Evolutionary conservation across 805 yeast species (phyloP), one percentile per base, ranked within the genome.

Genomic region (Ogataea henricii): DNA sequence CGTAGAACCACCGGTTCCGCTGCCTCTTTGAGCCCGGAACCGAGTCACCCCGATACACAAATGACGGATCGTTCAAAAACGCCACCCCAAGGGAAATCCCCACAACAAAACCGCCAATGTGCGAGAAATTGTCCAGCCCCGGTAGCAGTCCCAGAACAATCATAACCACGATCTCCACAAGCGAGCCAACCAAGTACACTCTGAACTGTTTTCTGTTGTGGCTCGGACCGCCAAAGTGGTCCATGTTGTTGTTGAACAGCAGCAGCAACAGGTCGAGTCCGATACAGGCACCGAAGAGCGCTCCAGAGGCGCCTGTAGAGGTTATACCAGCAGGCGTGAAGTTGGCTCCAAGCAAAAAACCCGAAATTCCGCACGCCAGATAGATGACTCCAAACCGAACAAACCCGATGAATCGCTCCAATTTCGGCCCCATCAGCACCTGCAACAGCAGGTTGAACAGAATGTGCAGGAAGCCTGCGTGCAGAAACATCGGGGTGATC

Each of bases 391-490:
- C 65, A 57, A 74, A 83, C 49, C 83, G 70, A 3, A 80, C 45
- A 21, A 71, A 58, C 2, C 91, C 91, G 37, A 85, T 74, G 32
- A 66, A 63, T 45, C 73, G 64, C 63, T 85, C 91, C 9, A 83
- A 73, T 20, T 78, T 73, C 6, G 77, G 64, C 0, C 89, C 91
- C 67, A 82, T 71, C n/a, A 76, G 65, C 16, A 82, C 58, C 63
- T 85, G 90, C 21, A 85, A 63, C 18, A 82, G 49, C 57, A 85
- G 58, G 59, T 85, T 85, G 71, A 82, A 81, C 17, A 79, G 59
- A 34, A 85, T 83, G 60, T 85, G 91, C 39, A 85, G 61, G 54
- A 85, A 74, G 0, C 91, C 91, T 3, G 90, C 89, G 60, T 85
- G 91, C 45, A 85, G 59, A 55, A 85, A 85, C 10, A 84, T 82